Evolutionary conservation across 208 protist species (phyloP).

Genomic region (Trypanosoma melophagium): DNA sequence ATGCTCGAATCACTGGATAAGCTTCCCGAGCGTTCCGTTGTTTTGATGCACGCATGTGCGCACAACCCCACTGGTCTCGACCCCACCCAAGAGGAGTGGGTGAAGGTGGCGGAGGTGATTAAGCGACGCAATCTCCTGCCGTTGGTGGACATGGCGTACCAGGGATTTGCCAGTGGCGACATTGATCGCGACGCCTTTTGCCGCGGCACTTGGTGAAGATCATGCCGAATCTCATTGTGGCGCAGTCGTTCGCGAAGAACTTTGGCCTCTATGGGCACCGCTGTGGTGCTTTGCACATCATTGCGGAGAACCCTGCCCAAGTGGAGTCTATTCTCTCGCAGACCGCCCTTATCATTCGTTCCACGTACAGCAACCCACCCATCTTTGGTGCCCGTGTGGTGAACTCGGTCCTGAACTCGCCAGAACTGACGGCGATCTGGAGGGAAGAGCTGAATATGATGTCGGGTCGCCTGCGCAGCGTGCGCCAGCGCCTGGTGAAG

Average conservation of each 20-base stretch:
- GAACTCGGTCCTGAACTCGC: constrained; percentile 78
- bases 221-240: constrained; percentile 80
- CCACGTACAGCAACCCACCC: constrained; percentile 96
- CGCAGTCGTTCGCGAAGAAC: constrained; percentile 97
- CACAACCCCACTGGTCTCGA: constrained; percentile 99
- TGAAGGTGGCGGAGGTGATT: constrained; percentile 78
- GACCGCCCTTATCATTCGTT: constrained; percentile 89
- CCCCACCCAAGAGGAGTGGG: constrained; percentile 93
- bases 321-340: constrained; percentile 86
- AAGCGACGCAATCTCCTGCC: constrained; percentile 80
- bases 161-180: constrained; percentile 96
- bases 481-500: constrained; percentile 62
- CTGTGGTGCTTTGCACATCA: constrained; percentile 88
- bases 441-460: constrained; percentile 85
- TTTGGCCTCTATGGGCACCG: constrained; percentile 97
- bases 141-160: constrained; percentile 95
- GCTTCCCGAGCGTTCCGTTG: constrained; percentile 70
- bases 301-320: constrained; percentile 51
- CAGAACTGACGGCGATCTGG: constrained; percentile 77
- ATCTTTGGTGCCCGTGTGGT: constrained; percentile 94
- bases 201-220: constrained; percentile 56
- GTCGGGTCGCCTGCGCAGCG: constrained; percentile 66
- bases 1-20: constrained; percentile 65
- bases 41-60: constrained; percentile 97
- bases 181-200: constrained; percentile 86